Percentiles rank a stretch among this genome's conserved stretches.
These are phyloP conservation scores for Nidula microcarpa DNA, from an alignment of 768 basidiomycete genomes.

Conservation along the genomic window DNA sequence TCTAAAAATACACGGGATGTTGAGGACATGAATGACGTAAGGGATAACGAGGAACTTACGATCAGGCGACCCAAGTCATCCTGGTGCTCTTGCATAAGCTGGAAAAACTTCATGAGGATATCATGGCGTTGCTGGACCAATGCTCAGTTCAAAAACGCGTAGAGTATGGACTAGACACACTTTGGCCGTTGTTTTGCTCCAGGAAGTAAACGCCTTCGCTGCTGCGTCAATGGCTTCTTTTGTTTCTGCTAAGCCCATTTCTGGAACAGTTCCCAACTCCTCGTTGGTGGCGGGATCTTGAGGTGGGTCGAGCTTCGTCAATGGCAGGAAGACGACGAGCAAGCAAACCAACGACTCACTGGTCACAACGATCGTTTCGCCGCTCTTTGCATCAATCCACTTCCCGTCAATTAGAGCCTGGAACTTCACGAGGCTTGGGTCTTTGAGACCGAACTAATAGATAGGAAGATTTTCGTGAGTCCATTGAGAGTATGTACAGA, in stretches of 20 bases:
- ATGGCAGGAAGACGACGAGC: too few relatives aligned
- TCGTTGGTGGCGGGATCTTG: slow-evolving; percentile 87
- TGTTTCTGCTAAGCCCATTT: slow-evolving; percentile 85
- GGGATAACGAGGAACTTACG: slow-evolving; percentile 39
- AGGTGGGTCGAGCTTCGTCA: background rate
- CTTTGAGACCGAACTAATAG: slow-evolving; percentile 70
- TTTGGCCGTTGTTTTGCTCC: slow-evolving; percentile 87
- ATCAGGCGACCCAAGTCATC: slow-evolving; percentile 89
- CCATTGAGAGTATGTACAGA: background rate
- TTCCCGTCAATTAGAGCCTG: slow-evolving; percentile 82
- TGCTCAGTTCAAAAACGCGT: background rate
- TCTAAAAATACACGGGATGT: slow-evolving; percentile 38
- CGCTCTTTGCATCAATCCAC: slow-evolving; percentile 79
- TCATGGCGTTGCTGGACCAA: slow-evolving; percentile 54
- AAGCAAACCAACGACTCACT: slow-evolving; percentile 46
- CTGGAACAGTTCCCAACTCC: slow-evolving; percentile 81
- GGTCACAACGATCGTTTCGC: slow-evolving; percentile 67
- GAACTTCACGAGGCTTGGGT: slow-evolving; percentile 68
- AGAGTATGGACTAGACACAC: slow-evolving; percentile 30
- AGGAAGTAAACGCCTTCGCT: slow-evolving; percentile 72
- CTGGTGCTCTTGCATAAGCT: slow-evolving; percentile 75
- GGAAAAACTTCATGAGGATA: slow-evolving; percentile 73
- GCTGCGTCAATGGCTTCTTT: slow-evolving; percentile 84
- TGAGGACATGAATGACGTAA: slow-evolving; percentile 20
- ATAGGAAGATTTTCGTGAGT: background rate